phyloP scores from a whole-genome alignment of 2,329 filamentous ascomycete species.

The Xylariaceae sp. region DNA sequence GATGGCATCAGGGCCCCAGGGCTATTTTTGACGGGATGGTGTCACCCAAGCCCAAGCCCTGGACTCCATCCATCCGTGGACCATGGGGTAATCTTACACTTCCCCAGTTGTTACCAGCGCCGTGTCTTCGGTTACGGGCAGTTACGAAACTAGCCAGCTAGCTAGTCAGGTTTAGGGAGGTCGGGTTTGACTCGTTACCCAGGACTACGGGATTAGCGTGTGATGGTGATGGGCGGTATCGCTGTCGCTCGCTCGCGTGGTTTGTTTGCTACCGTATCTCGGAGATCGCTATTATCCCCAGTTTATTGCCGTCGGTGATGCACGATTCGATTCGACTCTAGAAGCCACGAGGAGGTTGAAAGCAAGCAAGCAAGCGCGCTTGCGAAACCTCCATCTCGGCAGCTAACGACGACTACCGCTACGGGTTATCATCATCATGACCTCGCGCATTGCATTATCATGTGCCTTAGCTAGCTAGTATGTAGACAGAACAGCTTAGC shows the following conservation, averaged over 20 bases:
- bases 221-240: neutral
- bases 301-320: neutral
- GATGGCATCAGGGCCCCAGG: too few species aligned
- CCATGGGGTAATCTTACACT: constrained; percentile 12
- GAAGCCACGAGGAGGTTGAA: too few species aligned
- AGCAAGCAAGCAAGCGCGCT: too few species aligned
- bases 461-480: too few species aligned
- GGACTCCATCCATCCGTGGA: neutral
- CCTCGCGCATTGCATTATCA: neutral
- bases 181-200: too few species aligned
- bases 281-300: neutral
- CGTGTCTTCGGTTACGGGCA: constrained; percentile 8
- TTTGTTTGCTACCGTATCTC: too few species aligned
- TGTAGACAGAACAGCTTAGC: too few species aligned
- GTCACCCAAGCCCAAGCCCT: neutral
- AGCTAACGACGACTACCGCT: too few species aligned
- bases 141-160: neutral
- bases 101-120: constrained; percentile 14
- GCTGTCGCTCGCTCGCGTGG: neutral
- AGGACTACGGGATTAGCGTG: too few species aligned
- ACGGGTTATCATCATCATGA: neutral
- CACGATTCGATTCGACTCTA: neutral
- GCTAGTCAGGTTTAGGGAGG: neutral
- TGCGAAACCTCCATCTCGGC: too few species aligned
- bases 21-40: constrained; percentile 20